Evolutionary conservation across 495 filamentous ascomycete genomes (phyloP).

Genomic region (Corynascus novoguineensis): DNA sequence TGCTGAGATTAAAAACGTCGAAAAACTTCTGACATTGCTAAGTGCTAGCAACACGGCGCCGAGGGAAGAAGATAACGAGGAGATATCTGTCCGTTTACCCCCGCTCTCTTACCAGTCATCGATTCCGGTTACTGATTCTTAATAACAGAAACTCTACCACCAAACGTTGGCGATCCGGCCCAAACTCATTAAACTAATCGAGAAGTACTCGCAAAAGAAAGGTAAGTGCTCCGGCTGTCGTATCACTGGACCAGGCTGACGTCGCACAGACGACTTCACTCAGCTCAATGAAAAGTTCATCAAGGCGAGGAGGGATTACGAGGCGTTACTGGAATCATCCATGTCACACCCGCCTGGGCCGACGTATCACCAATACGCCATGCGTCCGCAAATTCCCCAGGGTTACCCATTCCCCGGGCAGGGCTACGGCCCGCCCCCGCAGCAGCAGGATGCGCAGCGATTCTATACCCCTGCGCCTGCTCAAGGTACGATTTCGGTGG

Average conservation of each 20-base stretch:
- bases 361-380: constrained; percentile 57
- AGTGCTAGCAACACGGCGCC: constrained; percentile 91
- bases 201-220: constrained; percentile 99
- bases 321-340: constrained; percentile 88
- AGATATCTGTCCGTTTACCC: constrained; percentile 65
- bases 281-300: constrained; percentile 99
- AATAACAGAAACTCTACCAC: constrained; percentile 76
- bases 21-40: constrained; percentile 87
- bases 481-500: constrained; percentile 32
- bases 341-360: constrained; percentile 84
- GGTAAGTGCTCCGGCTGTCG: constrained; percentile 47
- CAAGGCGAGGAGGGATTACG: constrained; percentile 94
- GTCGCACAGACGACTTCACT: constrained; percentile 81
- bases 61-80: constrained; percentile 82
- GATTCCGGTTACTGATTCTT: constrained; percentile 9
- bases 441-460: constrained; percentile 59
- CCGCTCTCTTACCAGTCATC: background rate
- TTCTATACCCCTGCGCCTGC: constrained; percentile 60
- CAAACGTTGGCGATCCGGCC: constrained; percentile 89
- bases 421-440: constrained; percentile 36
- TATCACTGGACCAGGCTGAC: constrained; percentile 15
- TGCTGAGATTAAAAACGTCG: constrained; percentile 96
- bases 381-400: constrained; percentile 57
- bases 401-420: constrained; percentile 46
- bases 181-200: constrained; percentile 96